Percentiles rank a stretch among this genome's conserved stretches.
Conservation (phyloP, 2,329 filamentous ascomycete species). For the Tolypocladium nubicola region DNA sequence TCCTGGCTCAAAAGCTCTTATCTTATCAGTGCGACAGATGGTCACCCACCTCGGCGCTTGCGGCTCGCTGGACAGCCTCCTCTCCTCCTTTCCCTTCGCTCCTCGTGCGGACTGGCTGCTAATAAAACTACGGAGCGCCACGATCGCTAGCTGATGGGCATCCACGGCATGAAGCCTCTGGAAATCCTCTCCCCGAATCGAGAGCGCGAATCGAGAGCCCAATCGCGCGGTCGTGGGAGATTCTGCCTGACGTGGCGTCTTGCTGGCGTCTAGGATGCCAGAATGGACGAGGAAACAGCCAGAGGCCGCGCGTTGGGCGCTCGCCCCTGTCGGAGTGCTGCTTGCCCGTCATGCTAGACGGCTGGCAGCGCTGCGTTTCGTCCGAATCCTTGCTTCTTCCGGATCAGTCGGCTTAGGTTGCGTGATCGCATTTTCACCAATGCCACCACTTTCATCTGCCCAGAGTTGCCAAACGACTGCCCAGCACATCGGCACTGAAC, state of each 20-base stretch:
- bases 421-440: too few relatives aligned
- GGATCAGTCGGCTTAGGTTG: not conserved
- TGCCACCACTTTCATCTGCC: not conserved
- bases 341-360: not conserved
- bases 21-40: conserved; percentile 10
- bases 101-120: not conserved
- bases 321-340: not conserved
- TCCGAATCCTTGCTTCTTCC: not conserved
- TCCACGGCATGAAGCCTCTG: too few relatives aligned
- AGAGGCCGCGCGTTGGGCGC: not conserved
- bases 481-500: too few relatives aligned
- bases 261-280: too few relatives aligned
- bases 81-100: too few relatives aligned
- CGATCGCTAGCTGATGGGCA: not conserved
- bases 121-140: not conserved
- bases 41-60: not conserved
- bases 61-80: not conserved
- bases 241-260: too few relatives aligned
- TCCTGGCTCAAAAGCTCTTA: conserved; percentile 9
- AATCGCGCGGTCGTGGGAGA: too few relatives aligned
- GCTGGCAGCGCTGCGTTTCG: not conserved
- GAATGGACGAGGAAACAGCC: not conserved
- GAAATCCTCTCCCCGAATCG: too few relatives aligned
- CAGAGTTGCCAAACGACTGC: not conserved
- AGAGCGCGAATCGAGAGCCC: too few relatives aligned